Evolutionary conservation across 176 grass and related monocot genomes (phyloP), one percentile per base, ranked within the genome.

Genomic region (Paspalum vaginatum): DNA sequence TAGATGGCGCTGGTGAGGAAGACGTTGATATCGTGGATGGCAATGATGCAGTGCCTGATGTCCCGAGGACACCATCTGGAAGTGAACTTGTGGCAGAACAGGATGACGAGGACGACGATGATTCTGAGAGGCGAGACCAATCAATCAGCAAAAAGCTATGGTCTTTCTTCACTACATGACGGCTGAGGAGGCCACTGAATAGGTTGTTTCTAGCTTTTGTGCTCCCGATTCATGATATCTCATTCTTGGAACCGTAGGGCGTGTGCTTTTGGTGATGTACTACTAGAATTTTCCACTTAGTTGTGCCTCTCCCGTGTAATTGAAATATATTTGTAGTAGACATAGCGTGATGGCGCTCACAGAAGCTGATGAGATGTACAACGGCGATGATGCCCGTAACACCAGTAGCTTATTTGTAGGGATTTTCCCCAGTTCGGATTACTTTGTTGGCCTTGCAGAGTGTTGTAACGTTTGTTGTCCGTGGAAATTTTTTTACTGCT

Each of bases 101-200:
- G 13, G 87, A 84, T 3, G 92, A 93, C 0, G 92, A 86, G n/a
- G 92, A 92, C 0, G 92, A 82, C 2, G 88, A 93, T 0, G 84
- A 94, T 14, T 84, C 63, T 1, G 86, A 86, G 48, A 75, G 79
- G 74, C 85, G 86, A 51, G 86, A 86, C 53, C 79, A 61, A n/a
- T 95, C 96, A 2, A 91, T 99, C 24, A 74, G 92, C 66, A 99
- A 95, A 76, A 91, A 93, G 40, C 49, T 99, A 45, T 95, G 96
- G 96, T 89, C 90, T 80, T 98, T 98, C 88, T 91, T 98, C 78
- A 95, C 96, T 14, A 93, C 92, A 89, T 98, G 81, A 85, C 65
- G 59, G 64, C 48, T 47, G 81, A 68, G 76, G 59, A 80, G 37
- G 60, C 56, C 40, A 20, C 59, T 57, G 70, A 64, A 60, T 87